A percentile compares a stretch with the other conserved stretches of the same genome.
These are phyloP conservation scores for Phytophthora cactorum DNA, from an alignment of 352 stramenopile genomes.

Conservation along the genomic window DNA sequence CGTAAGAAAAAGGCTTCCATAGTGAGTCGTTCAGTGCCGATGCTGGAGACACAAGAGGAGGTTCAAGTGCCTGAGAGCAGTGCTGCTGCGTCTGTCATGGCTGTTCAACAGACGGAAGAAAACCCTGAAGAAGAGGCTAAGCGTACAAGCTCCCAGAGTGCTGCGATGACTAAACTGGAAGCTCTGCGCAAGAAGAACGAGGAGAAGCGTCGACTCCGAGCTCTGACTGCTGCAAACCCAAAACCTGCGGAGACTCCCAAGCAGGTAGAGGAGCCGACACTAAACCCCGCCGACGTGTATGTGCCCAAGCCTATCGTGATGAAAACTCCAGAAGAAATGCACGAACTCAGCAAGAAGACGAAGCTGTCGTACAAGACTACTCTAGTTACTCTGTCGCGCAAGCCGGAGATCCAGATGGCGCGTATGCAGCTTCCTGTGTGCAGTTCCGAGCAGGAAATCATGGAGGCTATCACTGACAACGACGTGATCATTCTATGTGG, in stretches of 20 bases:
- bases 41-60: conserved; percentile 21
- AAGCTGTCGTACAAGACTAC: conserved; percentile 69
- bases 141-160: conserved; percentile 59
- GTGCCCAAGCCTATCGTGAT: conserved; percentile 73
- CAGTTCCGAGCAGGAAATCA: conserved; percentile 99
- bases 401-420: conserved; percentile 85
- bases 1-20: conserved; percentile 40
- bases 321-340: conserved; percentile 68
- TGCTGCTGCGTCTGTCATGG: conserved; percentile 11
- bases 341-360: conserved; percentile 55
- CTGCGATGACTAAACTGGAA: conserved; percentile 71
- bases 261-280: conserved; percentile 18
- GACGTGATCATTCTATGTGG: conserved; percentile 98
- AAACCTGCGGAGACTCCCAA: not conserved
- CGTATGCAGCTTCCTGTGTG: conserved; percentile 98
- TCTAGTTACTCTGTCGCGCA: conserved; percentile 78
- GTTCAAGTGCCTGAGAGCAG: not conserved
- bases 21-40: conserved; percentile 32
- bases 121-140: conserved; percentile 22
- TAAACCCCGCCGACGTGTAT: conserved; percentile 54
- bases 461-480: conserved; percentile 95
- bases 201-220: conserved; percentile 59
- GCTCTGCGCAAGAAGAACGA: conserved; percentile 84
- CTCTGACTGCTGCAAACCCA: conserved; percentile 27
- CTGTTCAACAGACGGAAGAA: conserved; percentile 21